Conservation (phyloP, 129 eudicot species). For the Silybum marianum region DNA sequence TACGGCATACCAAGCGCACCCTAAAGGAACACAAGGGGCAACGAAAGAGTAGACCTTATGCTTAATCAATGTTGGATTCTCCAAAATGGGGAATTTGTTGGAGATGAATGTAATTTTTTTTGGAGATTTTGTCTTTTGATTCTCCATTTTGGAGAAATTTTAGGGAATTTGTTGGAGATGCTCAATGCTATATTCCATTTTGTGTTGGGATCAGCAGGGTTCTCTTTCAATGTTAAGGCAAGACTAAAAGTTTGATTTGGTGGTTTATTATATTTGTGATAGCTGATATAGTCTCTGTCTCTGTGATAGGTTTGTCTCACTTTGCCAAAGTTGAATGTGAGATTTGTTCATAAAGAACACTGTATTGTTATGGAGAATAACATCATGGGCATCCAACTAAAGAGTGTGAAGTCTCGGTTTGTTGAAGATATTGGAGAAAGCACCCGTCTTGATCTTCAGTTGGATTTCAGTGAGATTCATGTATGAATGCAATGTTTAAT, state of each 20-base stretch:
- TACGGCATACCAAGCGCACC: neutral
- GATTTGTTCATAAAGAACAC: conserved; percentile 67
- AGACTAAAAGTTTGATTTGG: neutral
- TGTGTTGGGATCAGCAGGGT: neutral
- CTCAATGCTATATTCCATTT: neutral
- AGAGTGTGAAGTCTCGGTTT: conserved; percentile 66
- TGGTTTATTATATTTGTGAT: conserved; percentile 7
- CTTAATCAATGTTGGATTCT: too few relatives aligned
- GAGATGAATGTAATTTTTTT: too few relatives aligned
- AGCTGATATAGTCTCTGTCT: conserved; percentile 20
- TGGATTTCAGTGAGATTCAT: conserved; percentile 97
- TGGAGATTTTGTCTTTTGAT: too few relatives aligned
- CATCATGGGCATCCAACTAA: conserved; percentile 91
- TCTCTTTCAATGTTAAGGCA: neutral
- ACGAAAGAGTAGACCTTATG: neutral
- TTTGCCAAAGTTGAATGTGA: conserved; percentile 81
- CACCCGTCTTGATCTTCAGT: conserved; percentile 78
- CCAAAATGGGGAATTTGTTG: too few relatives aligned
- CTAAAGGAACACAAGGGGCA: neutral
- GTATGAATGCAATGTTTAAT: conserved; percentile 44
- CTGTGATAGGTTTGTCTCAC: conserved; percentile 56
- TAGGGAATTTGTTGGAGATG: too few relatives aligned
- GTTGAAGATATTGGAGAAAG: conserved; percentile 95
- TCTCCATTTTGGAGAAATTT: too few relatives aligned
- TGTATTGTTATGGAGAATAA: conserved; percentile 69